Evolutionary conservation across 2,329 filamentous ascomycete species (phyloP).

Genomic region (Ceratocystis colombiana): DNA sequence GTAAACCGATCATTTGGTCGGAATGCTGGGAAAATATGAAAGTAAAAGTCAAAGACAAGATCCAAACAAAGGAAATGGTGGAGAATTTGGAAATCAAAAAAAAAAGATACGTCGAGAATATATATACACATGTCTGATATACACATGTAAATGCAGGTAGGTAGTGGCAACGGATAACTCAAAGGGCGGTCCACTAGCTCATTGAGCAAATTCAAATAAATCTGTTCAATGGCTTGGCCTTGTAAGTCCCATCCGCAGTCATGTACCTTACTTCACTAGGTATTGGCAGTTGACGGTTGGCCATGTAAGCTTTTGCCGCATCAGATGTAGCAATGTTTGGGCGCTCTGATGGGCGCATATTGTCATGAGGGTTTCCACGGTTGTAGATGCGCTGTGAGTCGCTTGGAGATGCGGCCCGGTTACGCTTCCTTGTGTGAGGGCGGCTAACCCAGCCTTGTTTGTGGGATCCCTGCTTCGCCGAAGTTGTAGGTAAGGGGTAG

Average conservation of each 20-base stretch:
- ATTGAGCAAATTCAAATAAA: background rate
- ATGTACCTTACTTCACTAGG: background rate
- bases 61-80: conserved; percentile 3
- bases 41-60: background rate
- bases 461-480: background rate
- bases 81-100: background rate
- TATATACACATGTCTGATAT: conserved; percentile 9
- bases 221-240: conserved; percentile 10
- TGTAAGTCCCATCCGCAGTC: conserved; percentile 17
- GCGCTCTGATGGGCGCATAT: background rate
- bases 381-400: conserved; percentile 12
- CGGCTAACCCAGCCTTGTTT: conserved; percentile 11
- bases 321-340: background rate
- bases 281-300: background rate
- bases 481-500: background rate
- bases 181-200: too few species aligned
- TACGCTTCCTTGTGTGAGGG: conserved; percentile 9
- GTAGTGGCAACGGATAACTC: background rate
- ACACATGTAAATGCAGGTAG: background rate
- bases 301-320: background rate
- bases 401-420: conserved; percentile 15
- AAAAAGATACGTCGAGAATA: conserved; percentile 1
- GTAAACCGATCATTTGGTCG: background rate
- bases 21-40: background rate
- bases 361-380: conserved; percentile 7